A percentile compares a stretch with the other conserved stretches of the same genome.
Conservation (phyloP, 1,139 yeast genomes). For the Blastobotrys raffinosifermentans region DNA sequence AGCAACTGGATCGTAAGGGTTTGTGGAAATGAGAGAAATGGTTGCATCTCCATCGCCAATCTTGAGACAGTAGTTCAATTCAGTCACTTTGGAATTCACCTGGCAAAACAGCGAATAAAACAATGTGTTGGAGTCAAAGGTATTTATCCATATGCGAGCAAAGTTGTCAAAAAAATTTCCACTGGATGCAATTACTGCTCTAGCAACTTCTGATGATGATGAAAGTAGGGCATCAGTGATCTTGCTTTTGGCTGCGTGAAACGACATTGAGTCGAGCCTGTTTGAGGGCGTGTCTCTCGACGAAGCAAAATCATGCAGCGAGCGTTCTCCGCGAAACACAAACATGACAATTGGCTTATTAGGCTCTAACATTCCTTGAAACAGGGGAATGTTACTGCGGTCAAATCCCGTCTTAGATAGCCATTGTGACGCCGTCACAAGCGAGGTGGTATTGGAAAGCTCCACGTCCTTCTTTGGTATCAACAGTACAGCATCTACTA, state of each 20-base stretch:
- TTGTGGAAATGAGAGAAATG: constrained; percentile 9
- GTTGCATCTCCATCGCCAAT: constrained; percentile 13
- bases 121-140: constrained; percentile 20
- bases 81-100: constrained; percentile 18
- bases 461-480: constrained; percentile 15
- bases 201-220: constrained; percentile 21
- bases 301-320: neutral
- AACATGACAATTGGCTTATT: constrained; percentile 19
- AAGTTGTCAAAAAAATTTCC: constrained; percentile 23
- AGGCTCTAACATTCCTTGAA: constrained; percentile 14
- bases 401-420: constrained; percentile 15
- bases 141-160: constrained; percentile 22
- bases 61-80: constrained; percentile 22
- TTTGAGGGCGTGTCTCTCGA: no score
- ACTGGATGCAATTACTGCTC: constrained; percentile 21
- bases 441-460: constrained; percentile 6
- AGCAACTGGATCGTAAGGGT: neutral
- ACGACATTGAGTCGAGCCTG: neutral
- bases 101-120: constrained; percentile 24
- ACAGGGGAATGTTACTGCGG: constrained; percentile 18
- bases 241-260: constrained; percentile 11
- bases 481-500: constrained; percentile 19
- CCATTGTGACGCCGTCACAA: constrained; percentile 19
- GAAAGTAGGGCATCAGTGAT: constrained; percentile 17
- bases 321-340: constrained; percentile 17